Percentiles rank a stretch among this genome's conserved stretches.
Conservation (phyloP, 208 protist genomes). For the Strigomonas culicis region DNA sequence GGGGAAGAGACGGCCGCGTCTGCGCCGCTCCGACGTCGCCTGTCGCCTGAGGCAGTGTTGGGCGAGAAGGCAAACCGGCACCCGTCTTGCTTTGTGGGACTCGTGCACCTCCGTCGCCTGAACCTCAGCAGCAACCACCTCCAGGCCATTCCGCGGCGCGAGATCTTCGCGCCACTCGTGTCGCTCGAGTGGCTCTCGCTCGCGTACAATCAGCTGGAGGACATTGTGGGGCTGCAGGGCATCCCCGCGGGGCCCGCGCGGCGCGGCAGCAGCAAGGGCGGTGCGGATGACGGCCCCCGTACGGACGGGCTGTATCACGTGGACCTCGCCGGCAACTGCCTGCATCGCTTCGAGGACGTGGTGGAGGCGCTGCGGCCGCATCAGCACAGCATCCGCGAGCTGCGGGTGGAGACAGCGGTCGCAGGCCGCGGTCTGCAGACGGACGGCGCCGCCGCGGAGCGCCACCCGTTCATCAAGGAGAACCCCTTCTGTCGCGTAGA, state of each 20-base stretch:
- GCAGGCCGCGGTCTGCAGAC: conserved; percentile 33
- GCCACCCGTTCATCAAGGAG: not conserved
- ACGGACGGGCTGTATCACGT: conserved; percentile 15
- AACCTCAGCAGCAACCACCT: conserved; percentile 79
- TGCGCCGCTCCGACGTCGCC: too few relatives aligned
- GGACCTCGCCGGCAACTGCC: conserved; percentile 69
- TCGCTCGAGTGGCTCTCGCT: conserved; percentile 70
- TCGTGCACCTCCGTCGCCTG: conserved; percentile 42
- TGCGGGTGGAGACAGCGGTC: conserved; percentile 50
- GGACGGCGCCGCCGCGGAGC: conserved; percentile 26
- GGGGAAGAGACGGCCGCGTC: too few relatives aligned
- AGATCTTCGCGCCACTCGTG: conserved; percentile 29
- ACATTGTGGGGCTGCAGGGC: conserved; percentile 36
- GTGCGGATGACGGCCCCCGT: not conserved
- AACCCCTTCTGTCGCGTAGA: not conserved
- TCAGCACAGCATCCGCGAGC: conserved; percentile 36
- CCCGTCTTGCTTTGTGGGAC: conserved; percentile 34
- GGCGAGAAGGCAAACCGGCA: too few relatives aligned
- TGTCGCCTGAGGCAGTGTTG: too few relatives aligned
- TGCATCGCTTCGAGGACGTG: conserved; percentile 34
- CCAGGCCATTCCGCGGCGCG: conserved; percentile 13
- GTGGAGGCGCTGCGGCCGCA: conserved; percentile 36
- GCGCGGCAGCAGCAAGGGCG: not conserved
- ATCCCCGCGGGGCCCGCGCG: conserved; percentile 43
- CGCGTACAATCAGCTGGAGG: conserved; percentile 58